These are phyloP conservation scores for Tetrahymena thermophila DNA, from an alignment of 73 alveolate species.

Conservation along the genomic window DNA sequence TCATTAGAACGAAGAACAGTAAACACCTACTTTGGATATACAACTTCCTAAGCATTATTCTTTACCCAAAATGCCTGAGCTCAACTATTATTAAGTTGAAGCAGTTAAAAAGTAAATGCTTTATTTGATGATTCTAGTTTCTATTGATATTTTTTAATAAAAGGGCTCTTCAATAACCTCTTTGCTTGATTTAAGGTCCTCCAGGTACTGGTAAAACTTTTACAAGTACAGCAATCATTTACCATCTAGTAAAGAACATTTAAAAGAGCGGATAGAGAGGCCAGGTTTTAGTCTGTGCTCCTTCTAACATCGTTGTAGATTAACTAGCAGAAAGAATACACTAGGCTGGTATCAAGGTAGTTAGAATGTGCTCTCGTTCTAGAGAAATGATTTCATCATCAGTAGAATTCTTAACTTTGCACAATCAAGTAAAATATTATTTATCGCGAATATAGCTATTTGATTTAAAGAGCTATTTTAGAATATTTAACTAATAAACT, in stretches of 20 bases:
- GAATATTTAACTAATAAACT: neutral
- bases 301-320: slow-evolving; percentile 99
- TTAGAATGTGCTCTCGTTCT: slow-evolving; percentile 96
- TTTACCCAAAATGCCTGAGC: slow-evolving; percentile 94
- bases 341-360: slow-evolving; percentile 74
- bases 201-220: slow-evolving; percentile 99
- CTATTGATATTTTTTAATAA: neutral
- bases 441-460: neutral
- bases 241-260: slow-evolving; percentile 79
- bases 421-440: slow-evolving; percentile 46
- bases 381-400: slow-evolving; percentile 96
- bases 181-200: slow-evolving; percentile 99
- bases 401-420: slow-evolving; percentile 94
- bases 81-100: slow-evolving; percentile 86
- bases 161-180: slow-evolving; percentile 68
- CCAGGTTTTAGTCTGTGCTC: slow-evolving; percentile 98
- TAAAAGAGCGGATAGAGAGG: slow-evolving; percentile 46
- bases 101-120: slow-evolving; percentile 64
- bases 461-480: too few species aligned
- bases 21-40: slow-evolving; percentile 25
- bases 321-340: slow-evolving; percentile 33
- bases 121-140: neutral
- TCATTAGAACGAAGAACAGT: slow-evolving; percentile 64
- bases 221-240: slow-evolving; percentile 98
- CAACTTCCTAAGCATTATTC: slow-evolving; percentile 76